Evolutionary conservation across 495 filamentous ascomycete species (phyloP).

Genomic region (Neurospora pannonica): DNA sequence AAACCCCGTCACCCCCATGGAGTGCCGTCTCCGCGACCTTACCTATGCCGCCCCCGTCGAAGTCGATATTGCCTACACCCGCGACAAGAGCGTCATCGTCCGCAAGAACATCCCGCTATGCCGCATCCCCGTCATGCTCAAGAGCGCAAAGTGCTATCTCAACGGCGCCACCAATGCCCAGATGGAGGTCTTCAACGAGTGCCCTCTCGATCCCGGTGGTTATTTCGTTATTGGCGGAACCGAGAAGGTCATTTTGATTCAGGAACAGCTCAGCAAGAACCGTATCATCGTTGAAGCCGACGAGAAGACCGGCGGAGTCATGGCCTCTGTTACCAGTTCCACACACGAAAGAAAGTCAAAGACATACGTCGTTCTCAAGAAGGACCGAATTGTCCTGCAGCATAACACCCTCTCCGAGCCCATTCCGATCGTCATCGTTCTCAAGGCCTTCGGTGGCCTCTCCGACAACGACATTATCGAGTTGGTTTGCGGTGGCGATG

Average conservation of each 20-base stretch:
- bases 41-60: conserved; percentile 90
- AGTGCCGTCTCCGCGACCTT: conserved; percentile 89
- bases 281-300: conserved; percentile 93
- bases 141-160: conserved; percentile 85
- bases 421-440: conserved; percentile 80
- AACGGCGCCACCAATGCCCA: conserved; percentile 67
- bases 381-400: conserved; percentile 77
- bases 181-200: conserved; percentile 86
- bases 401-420: conserved; percentile 91
- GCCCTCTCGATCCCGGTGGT: conserved; percentile 88
- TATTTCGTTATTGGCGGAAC: conserved; percentile 85
- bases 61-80: conserved; percentile 79
- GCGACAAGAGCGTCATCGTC: conserved; percentile 60
- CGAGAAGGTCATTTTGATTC: conserved; percentile 96
- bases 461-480: conserved; percentile 90
- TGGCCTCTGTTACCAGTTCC: conserved; percentile 95
- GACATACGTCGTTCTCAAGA: conserved; percentile 87
- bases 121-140: conserved; percentile 90
- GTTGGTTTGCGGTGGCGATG: conserved; percentile 75
- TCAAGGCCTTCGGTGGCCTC: conserved; percentile 90
- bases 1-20: conserved; percentile 73
- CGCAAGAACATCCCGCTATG: conserved; percentile 69
- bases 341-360: conserved; percentile 97
- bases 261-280: conserved; percentile 98
- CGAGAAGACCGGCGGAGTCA: conserved; percentile 80